Base-by-base conservation (phyloP, 768 basidiomycete species). In the Auricularia sp. region DNA sequence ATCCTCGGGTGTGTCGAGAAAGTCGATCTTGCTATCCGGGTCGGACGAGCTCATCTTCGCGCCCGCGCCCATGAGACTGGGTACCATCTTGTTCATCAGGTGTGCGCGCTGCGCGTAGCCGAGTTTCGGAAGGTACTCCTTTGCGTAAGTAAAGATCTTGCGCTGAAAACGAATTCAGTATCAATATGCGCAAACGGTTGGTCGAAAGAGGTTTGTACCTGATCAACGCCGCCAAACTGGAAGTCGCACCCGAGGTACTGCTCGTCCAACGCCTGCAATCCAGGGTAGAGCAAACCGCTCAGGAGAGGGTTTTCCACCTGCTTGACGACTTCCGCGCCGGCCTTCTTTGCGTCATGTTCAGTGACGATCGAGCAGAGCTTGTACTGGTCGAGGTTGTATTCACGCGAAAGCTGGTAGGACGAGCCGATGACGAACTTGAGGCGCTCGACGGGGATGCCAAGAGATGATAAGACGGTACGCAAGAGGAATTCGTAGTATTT, bases 31-130 rank as follows among this genome's bases (percentile, higher is more conserved):
- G 67, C 91, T 94, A 74, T 97, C 92, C 36, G 93, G 93, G 70
- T 98, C 96, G 1, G 96, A 98, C 1, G 94, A 88, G 16, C 94
- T 97, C 97, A 99, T 98, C 73, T 99, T 99, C 18, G 93, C 91
- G 36, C 95, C 95, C 53, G 87, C 87, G 39, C 39, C 39, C 39
- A 42, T 42, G 39, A 97, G 81, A 54, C 95, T 94, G 36, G 95
- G 94, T 0, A 98, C 93, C 95, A 98, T 98, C 39, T 84, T 79
- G 76, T 98, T 99, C 97, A 99, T 99, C 56, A 99, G 81, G 74
- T 99, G 97, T 0, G 95, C 91, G 39, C 96, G 92, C 76, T 97
- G 98, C 62, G 79, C 77, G 78, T 98, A 98, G 42, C 96, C 97
- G 36, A 98, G 82, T 67, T 85, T 82, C 3, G 97, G 97, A 62